Evolutionary conservation across 192 early-diverging fungal species (phyloP), one percentile per base, ranked within the genome.

Genomic region (Rhizophagus sp.): DNA sequence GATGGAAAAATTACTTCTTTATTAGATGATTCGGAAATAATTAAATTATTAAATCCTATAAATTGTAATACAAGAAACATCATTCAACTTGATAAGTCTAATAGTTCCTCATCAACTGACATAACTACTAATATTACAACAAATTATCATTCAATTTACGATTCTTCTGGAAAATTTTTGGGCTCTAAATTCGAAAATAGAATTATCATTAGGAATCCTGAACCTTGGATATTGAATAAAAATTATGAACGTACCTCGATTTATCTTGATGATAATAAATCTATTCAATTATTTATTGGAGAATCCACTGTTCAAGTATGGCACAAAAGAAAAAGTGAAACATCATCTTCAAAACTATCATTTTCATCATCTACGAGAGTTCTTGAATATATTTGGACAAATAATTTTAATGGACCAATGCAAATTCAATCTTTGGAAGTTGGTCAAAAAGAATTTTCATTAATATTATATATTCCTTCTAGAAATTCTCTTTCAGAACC

Each of bases 231-330:
- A 50, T 17, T 15, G 2, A 50, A 50, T 17, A 50, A 11, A 17
- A 15, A 13, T 50, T 50, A 50, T 24, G 9, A 64, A 19, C 22
- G 30, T 27, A 70, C 30, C 1, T 13, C 34, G 6, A 12, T 34
- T 4, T 70, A 22, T 19, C 39, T 70, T 39, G 33, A 70, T 34
- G 33, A 13, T 12, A 25, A 70, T 1, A 36, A 36, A 22, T 3
- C 11, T 5, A 33, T 19, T 30, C 68, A 70, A 19, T 34, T 70
- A 39, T 27, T 70, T 33, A 70, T 70, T 41, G 68, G 68, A 33
- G 34, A 70, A 44, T 39, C 68, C 19, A 39, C 34, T 5, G 33
- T 70, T 22, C 68, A 70, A 70, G 19, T 70, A 33, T 70, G 68
- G 68, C 25, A 1, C 3, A 64, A 27, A 64, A 64, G 25, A 22